phyloP scores from a whole-genome alignment of 345 rosid genomes.

The Pistacia integerrima region DNA sequence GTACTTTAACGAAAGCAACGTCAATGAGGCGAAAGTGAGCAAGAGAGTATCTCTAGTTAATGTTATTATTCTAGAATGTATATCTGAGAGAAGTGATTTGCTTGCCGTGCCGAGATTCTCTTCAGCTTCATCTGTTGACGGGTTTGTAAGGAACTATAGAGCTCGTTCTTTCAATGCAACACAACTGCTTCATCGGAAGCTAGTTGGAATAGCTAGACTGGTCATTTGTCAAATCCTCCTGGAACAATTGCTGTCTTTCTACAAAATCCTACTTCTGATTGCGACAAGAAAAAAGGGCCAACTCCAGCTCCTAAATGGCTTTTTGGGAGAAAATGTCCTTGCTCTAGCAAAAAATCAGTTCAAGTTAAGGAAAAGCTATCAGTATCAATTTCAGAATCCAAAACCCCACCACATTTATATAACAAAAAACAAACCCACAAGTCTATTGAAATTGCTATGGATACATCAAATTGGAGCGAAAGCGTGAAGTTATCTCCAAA shows the following conservation, averaged over 20 bases:
- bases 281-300: conserved; percentile 26
- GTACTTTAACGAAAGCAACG: conserved; percentile 56
- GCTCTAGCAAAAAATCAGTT: conserved; percentile 73
- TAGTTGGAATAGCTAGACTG: conserved; percentile 92
- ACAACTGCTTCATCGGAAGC: conserved; percentile 80
- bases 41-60: conserved; percentile 40
- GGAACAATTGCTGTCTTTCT: conserved; percentile 49
- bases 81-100: conserved; percentile 27
- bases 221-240: conserved; percentile 61
- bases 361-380: conserved; percentile 52
- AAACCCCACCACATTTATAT: conserved; percentile 25
- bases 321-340: conserved; percentile 66
- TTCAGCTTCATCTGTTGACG: conserved; percentile 58
- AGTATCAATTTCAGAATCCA: conserved; percentile 22
- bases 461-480: not conserved
- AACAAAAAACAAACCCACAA: not conserved
- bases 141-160: conserved; percentile 41
- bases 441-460: not conserved
- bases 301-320: conserved; percentile 42
- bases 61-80: conserved; percentile 20
- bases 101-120: conserved; percentile 46
- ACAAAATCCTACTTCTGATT: conserved; percentile 22
- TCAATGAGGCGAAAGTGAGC: conserved; percentile 26
- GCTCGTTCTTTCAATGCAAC: conserved; percentile 53
- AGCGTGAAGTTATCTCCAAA: conserved; percentile 1